Percentiles rank a stretch among this genome's conserved stretches.
phyloP scores from a whole-genome alignment of 2,329 filamentous ascomycete genomes.

The Fonsecaea multimorphosa region DNA sequence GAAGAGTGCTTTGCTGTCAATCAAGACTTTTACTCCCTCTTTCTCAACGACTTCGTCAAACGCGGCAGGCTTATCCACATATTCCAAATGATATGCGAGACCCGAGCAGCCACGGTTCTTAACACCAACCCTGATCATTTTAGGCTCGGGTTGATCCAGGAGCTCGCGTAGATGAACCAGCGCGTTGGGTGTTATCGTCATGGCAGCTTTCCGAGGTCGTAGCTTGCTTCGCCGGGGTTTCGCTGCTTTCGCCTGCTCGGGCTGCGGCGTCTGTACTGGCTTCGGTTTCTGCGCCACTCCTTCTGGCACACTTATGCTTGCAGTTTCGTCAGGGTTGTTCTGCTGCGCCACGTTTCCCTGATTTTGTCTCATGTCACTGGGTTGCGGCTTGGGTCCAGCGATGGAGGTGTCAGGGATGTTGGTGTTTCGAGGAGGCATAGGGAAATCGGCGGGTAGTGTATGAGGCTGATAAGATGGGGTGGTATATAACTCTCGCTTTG shows the following conservation, averaged over 20 bases:
- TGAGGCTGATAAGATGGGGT: conserved; percentile 69
- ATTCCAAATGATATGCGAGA: conserved; percentile 90
- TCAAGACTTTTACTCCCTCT: conserved; percentile 92
- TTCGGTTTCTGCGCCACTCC: conserved; percentile 71
- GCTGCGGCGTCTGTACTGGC: conserved; percentile 44
- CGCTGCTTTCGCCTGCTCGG: conserved; percentile 43
- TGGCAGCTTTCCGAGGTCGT: conserved; percentile 84
- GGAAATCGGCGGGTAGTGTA: conserved; percentile 61
- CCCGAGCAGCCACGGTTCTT: conserved; percentile 94
- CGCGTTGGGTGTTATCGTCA: conserved; percentile 81
- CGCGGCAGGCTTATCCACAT: conserved; percentile 83
- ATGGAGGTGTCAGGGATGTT: conserved; percentile 68
- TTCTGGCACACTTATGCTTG: conserved; percentile 62
- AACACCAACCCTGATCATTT: conserved; percentile 92
- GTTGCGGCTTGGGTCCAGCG: conserved; percentile 56
- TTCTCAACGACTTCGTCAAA: conserved; percentile 96
- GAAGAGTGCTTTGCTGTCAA: conserved; percentile 96
- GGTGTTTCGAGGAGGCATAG: conserved; percentile 62
- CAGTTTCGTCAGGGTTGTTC: conserved; percentile 41
- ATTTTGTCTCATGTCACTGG: conserved; percentile 57
- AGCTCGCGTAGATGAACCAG: conserved; percentile 78
- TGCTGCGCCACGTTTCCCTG: conserved; percentile 41
- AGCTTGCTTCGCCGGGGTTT: conserved; percentile 69
- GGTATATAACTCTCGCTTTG: conserved; percentile 61
- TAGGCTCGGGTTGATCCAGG: conserved; percentile 83